Evolutionary conservation across 2,329 filamentous ascomycete genomes (phyloP), one percentile per base, ranked within the genome.

Genomic region (Hymenoscyphus repandus): DNA sequence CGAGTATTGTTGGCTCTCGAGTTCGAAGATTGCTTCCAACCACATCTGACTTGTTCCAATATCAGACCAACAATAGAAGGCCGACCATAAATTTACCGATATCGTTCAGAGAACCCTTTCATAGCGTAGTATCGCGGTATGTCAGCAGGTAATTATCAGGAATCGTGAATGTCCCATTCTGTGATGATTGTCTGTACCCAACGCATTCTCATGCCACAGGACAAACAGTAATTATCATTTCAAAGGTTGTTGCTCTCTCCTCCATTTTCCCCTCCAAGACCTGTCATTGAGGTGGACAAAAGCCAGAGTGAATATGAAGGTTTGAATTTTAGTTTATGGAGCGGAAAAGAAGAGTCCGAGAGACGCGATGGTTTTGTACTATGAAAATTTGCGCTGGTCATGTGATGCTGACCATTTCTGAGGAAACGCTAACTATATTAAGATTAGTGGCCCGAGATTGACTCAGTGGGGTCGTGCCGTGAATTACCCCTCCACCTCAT

Each of bases 301-400:
- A 78, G 74, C 74, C 75, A 80, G 80, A 84, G 80, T 83, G 80
- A 83, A 84, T 84, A 82, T 76, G 78, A 71, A 75, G 73, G 73
- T 73, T 72, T 69, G 66, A 65, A 65, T 71, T 72, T 73, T 72
- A 70, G 22, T 72, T 70, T 69, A 61, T 67, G 64, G 65, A 69
- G 58, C 63, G 48, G 22, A 40, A 32, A 62, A 61, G 54, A 59
- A 51, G 51, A 59, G 53, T 9, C 47, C 13, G 46, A 56, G 49
- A 48, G 32, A 17, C 22, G 36, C 20, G 1, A 17, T 9, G 36
- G 9, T 47, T 39, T 48, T 37, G 33, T 37, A 11, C 13, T 41
- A 44, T 20, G 48, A 53, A 55, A 46, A 50, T 58, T 56, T 30
- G 13, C 30, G 30, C 12, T 10, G 3, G 42, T 50, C 51, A 57